Evolutionary conservation across 805 yeast species (phyloP), one percentile per base, ranked within the genome.

Genomic region (Priceomyces castillae): DNA sequence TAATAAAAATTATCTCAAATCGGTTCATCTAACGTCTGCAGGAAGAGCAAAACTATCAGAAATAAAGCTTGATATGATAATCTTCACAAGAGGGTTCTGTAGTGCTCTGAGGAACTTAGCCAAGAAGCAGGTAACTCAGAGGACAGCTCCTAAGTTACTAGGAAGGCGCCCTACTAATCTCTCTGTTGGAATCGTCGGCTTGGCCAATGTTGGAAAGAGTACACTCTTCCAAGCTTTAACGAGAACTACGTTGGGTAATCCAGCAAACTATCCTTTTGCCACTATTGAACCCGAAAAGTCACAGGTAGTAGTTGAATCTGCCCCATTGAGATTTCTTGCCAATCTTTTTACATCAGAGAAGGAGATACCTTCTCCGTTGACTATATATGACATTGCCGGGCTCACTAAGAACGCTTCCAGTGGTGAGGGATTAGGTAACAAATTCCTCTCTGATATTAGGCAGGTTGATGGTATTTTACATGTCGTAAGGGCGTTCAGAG

Each of bases 401-500:
- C 70, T 83, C 37, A 82, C 83, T 15, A 69, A 80, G 50, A 84
- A 85, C 50, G 80, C 85, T 9, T 52, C 46, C 60, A 70, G 79
- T 16, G 88, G 88, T 36, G 84, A 80, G 46, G 90, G 90, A 3
- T 67, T 83, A 42, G 90, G 90, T n/a, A 83, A 83, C 64, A 81
- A 84, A 37, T 83, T 83, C 64, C 69, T 83, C 52, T 74, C 80
- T 41, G 82, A 83, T 54, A 84, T 83, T 44, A 64, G 89, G 37
- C 80, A 82, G 11, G 89, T 83, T 20, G 90, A 83, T 59, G 88
- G 86, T 16, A 70, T 83, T 34, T 81, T 78, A 58, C 89, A 83
- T 53, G 78, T 83, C 37, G 86, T 83, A 7, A 66, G 90, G 44
- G 81, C 80, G 1, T 83, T 84, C 54, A 71, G 71, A 43, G 83